phyloP scores from a whole-genome alignment of 257 asterid species.

The Asclepias syriaca region DNA sequence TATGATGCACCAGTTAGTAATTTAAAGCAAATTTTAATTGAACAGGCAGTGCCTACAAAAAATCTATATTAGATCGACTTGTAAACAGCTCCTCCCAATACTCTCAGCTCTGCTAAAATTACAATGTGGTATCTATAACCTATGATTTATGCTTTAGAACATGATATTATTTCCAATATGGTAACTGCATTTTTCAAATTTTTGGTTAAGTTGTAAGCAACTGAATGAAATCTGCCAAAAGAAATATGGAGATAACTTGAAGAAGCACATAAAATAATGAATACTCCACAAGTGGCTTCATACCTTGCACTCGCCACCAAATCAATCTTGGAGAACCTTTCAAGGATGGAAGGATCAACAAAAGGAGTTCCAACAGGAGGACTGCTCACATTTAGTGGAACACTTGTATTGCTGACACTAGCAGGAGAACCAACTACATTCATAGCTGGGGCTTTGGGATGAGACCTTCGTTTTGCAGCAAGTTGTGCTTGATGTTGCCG shows the following conservation, averaged over 20 bases:
- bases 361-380: constrained; percentile 70
- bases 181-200: background rate
- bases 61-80: background rate
- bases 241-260: background rate
- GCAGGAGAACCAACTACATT: constrained; percentile 93
- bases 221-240: background rate
- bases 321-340: constrained; percentile 82
- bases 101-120: background rate
- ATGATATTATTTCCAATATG: background rate
- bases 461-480: constrained; percentile 69
- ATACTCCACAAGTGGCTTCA: constrained; percentile 7
- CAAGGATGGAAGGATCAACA: constrained; percentile 65
- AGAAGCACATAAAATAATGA: background rate
- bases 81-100: background rate
- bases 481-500: constrained; percentile 75
- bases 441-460: constrained; percentile 61
- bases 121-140: background rate
- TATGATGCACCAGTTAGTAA: background rate
- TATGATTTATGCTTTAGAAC: no score
- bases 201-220: background rate
- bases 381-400: constrained; percentile 65
- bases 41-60: background rate
- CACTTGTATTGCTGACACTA: constrained; percentile 71
- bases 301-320: constrained; percentile 70
- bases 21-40: background rate